Conservation (phyloP, 441 rosid genomes). For the Populus hybrid region DNA sequence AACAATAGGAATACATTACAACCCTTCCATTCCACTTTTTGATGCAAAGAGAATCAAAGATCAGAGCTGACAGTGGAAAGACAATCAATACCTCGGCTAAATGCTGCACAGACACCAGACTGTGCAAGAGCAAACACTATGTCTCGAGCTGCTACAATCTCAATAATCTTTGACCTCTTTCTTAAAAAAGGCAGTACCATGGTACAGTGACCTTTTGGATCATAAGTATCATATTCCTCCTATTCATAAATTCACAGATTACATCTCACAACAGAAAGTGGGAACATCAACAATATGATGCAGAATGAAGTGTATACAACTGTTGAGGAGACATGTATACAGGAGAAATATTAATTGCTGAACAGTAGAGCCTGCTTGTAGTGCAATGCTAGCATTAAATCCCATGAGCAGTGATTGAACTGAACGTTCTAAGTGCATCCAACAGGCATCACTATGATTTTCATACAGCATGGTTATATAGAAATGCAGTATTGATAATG, state of each 20-base stretch:
- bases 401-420: background rate
- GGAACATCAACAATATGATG: background rate
- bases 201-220: constrained; percentile 82
- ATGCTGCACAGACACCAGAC: constrained; percentile 32
- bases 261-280: background rate
- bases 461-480: background rate
- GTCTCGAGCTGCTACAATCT: constrained; percentile 91
- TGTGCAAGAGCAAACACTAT: constrained; percentile 28
- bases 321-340: background rate
- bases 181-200: constrained; percentile 72
- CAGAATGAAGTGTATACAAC: background rate
- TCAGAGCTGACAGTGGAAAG: background rate
- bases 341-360: background rate
- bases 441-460: background rate
- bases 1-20: background rate
- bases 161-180: too few relatives aligned
- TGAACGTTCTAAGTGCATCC: background rate
- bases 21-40: background rate
- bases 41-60: background rate
- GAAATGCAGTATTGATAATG: background rate
- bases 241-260: constrained; percentile 17
- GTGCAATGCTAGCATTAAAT: background rate
- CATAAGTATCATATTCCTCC: constrained; percentile 97
- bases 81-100: constrained; percentile 63
- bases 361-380: background rate